These are phyloP conservation scores for Senecio squalidus DNA, from an alignment of 140 eudicot genomes.

Conservation along the genomic window DNA sequence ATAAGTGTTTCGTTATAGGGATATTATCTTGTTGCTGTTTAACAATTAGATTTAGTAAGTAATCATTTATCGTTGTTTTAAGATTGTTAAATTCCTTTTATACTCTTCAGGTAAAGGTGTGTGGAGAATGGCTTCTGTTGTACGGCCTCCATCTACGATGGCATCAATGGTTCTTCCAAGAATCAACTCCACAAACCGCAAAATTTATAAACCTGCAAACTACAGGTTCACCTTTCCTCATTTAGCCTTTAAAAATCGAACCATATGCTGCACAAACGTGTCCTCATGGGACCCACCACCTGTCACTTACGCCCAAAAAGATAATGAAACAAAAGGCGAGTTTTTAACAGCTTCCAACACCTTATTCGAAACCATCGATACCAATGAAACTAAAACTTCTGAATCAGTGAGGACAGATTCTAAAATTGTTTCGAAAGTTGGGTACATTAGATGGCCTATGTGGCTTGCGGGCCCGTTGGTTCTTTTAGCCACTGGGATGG, in stretches of 20 bases:
- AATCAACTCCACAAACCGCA: slow-evolving; percentile 26
- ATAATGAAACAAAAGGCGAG: slow-evolving; percentile 37
- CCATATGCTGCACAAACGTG: slow-evolving; percentile 43
- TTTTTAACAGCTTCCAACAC: slow-evolving; percentile 33
- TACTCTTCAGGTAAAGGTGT: too few species aligned
- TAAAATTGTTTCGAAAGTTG: slow-evolving; percentile 29
- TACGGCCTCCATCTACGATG: slow-evolving; percentile 38
- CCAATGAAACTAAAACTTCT: slow-evolving; percentile 32
- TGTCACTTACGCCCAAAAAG: slow-evolving; percentile 43
- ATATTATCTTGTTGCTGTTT: too few species aligned
- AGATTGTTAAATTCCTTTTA: too few species aligned
- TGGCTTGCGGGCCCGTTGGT: slow-evolving; percentile 82
- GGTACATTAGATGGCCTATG: slow-evolving; percentile 70
- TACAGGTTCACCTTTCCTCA: slow-evolving; percentile 23
- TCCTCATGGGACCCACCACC: slow-evolving; percentile 90
- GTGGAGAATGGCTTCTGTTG: slow-evolving; percentile 55
- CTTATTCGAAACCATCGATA: slow-evolving; percentile 52
- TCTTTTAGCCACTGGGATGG: slow-evolving; percentile 84
- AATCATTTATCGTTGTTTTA: too few species aligned
- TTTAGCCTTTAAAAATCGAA: slow-evolving; percentile 11
- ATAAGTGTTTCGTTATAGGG: too few species aligned
- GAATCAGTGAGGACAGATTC: slow-evolving; percentile 27
- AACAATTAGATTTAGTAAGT: too few species aligned
- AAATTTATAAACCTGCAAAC: slow-evolving; percentile 31
- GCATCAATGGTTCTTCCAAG: slow-evolving; percentile 22